Evolutionary conservation across 257 asterid species (phyloP).

Genomic region (Solanum chmielewskii): DNA sequence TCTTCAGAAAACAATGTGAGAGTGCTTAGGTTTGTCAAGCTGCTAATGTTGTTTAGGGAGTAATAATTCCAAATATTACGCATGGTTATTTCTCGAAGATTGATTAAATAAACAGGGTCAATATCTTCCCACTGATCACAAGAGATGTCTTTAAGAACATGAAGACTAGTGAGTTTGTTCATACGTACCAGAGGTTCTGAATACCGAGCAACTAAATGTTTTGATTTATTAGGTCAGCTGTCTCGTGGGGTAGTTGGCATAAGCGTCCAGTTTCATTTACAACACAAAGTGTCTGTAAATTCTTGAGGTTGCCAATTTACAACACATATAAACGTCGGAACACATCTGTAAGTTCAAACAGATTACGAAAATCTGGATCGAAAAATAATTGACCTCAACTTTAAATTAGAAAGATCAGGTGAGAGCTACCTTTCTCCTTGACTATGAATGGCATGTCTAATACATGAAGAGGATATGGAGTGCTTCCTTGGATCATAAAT

Average conservation of each 20-base stretch:
- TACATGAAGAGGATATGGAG: neutral
- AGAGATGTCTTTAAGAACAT: neutral
- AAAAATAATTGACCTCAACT: too few relatives aligned
- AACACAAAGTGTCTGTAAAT: neutral
- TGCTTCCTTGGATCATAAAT: neutral
- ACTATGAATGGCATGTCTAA: neutral
- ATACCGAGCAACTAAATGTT: neutral
- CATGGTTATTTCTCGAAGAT: neutral
- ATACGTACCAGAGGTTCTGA: neutral
- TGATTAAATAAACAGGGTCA: neutral
- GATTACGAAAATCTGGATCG: too few relatives aligned
- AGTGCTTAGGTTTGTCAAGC: neutral
- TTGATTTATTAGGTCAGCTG: neutral
- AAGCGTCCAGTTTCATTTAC: too few relatives aligned
- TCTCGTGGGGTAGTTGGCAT: neutral
- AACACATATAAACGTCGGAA: neutral
- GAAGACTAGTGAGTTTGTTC: neutral
- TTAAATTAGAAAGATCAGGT: neutral
- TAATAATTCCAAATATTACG: accelerated
- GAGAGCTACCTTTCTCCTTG: neutral
- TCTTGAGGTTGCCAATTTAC: neutral
- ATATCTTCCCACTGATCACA: neutral
- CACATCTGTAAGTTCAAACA: neutral
- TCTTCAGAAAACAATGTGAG: neutral
- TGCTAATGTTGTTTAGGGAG: neutral